A percentile compares a stretch with the other conserved stretches of the same genome.
Conservation (phyloP, 2,329 filamentous ascomycete genomes). For the Colletotrichum euphorbiae region DNA sequence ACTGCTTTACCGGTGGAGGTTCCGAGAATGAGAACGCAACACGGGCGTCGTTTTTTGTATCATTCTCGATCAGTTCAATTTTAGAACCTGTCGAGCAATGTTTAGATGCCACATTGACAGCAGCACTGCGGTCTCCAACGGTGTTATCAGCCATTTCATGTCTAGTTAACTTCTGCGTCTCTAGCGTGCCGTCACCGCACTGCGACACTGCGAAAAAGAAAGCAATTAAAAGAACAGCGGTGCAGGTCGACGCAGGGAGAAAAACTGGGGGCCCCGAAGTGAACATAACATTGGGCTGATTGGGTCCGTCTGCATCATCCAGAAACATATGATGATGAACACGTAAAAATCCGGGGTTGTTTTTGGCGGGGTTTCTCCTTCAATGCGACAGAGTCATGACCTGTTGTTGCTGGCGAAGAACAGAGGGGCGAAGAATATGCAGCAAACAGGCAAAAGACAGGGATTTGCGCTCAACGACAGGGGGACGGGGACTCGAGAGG, state of each 20-base stretch:
- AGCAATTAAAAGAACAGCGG: not conserved
- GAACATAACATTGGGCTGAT: too few relatives aligned
- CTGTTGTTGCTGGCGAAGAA: not conserved
- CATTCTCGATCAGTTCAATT: constrained; percentile 2
- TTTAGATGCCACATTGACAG: constrained; percentile 23
- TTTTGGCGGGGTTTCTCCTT: constrained; percentile 22
- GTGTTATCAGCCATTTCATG: constrained; percentile 9
- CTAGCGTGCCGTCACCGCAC: constrained; percentile 4
- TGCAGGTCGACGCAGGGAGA: not conserved
- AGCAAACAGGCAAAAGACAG: not conserved
- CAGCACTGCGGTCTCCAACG: constrained; percentile 21
- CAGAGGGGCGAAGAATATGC: not conserved
- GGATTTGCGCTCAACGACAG: constrained; percentile 18
- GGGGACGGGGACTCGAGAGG: not conserved
- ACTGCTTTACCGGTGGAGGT: not conserved
- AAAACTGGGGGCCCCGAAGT: constrained; percentile 18
- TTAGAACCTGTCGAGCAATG: not conserved
- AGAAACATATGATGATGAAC: constrained; percentile 30
- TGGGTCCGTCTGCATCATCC: constrained; percentile 21
- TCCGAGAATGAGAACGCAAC: constrained; percentile 28
- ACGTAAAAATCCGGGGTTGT: constrained; percentile 20
- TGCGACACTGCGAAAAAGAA: constrained; percentile 9
- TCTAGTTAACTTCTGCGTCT: not conserved
- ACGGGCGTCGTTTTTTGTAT: not conserved
- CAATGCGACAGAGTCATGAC: constrained; percentile 20